Evolutionary conservation across 2,329 filamentous ascomycete genomes (phyloP).

Genomic region (Pseudopyrenochaeta lycopersici): DNA sequence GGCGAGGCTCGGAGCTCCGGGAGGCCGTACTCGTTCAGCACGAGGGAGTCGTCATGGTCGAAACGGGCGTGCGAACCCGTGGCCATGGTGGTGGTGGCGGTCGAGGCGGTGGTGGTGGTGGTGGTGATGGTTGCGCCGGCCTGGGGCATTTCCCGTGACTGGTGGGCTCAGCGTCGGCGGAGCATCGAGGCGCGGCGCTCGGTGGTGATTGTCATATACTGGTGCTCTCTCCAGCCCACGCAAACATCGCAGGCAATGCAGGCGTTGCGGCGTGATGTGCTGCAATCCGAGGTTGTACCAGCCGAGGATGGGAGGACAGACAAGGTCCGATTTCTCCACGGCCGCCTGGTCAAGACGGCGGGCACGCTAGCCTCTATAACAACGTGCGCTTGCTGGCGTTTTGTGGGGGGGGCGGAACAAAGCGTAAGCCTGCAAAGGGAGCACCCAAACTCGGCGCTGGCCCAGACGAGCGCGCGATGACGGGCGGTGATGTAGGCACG

Average conservation of each 20-base stretch:
- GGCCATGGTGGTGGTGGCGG: conserved; percentile 38
- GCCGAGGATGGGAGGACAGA: conserved; percentile 14
- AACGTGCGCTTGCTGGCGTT: conserved; percentile 7
- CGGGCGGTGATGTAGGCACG: conserved; percentile 19
- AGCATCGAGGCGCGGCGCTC: background rate
- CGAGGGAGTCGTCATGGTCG: conserved; percentile 46
- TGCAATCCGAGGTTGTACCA: conserved; percentile 11
- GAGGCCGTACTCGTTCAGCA: conserved; percentile 47
- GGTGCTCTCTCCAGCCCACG: background rate
- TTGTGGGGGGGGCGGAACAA: conserved; percentile 20
- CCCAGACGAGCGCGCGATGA: too few species aligned
- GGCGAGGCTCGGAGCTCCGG: conserved; percentile 39
- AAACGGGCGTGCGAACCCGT: conserved; percentile 36
- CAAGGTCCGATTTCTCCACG: conserved; percentile 27
- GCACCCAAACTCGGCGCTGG: too few species aligned
- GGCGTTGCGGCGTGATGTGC: conserved; percentile 13
- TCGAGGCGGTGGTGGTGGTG: conserved; percentile 37
- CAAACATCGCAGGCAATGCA: conserved; percentile 11
- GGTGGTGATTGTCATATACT: conserved; percentile 8
- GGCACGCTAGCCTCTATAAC: conserved; percentile 24
- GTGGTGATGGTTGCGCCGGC: conserved; percentile 36
- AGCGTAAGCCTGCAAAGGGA: conserved; percentile 16
- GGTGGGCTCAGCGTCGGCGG: conserved; percentile 17
- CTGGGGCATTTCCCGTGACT: conserved; percentile 38
- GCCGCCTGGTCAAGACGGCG: conserved; percentile 8